Conservation (phyloP, 768 basidiomycete genomes). For the Suillus decipiens region DNA sequence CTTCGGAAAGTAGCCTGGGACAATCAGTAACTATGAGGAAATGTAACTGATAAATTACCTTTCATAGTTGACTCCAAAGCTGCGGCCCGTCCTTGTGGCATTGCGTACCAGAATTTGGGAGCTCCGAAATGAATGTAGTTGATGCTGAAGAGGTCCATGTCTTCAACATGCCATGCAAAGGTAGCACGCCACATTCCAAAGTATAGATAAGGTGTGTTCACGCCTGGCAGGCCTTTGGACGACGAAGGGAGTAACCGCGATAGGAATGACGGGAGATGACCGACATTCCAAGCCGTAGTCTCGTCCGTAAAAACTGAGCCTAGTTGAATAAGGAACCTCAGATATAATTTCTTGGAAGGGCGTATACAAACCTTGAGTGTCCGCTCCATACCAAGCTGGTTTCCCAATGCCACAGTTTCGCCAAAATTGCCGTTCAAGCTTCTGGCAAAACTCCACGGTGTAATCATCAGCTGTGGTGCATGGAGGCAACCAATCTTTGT, state of each 20-base stretch:
- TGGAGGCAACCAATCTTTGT: slow-evolving; percentile 76
- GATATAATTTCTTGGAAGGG: background rate
- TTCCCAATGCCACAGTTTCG: slow-evolving; percentile 85
- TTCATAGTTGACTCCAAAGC: slow-evolving; percentile 90
- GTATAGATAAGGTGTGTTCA: slow-evolving; percentile 96
- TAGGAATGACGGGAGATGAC: slow-evolving; percentile 81
- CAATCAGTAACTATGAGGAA: slow-evolving; percentile 12
- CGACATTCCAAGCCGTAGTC: slow-evolving; percentile 93
- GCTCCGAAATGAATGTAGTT: slow-evolving; percentile 99
- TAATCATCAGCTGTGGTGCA: slow-evolving; percentile 77
- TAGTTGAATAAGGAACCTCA: slow-evolving; percentile 23
- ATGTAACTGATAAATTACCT: slow-evolving; percentile 45
- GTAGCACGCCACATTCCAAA: slow-evolving; percentile 99
- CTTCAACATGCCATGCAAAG: slow-evolving; percentile 99
- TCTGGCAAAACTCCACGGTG: slow-evolving; percentile 83
- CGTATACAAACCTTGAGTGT: slow-evolving; percentile 73
- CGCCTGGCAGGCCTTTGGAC: slow-evolving; percentile 80
- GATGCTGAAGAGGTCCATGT: slow-evolving; percentile 99
- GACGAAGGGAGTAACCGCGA: slow-evolving; percentile 73
- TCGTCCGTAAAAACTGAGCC: slow-evolving; percentile 73
- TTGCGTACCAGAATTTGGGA: slow-evolving; percentile 95
- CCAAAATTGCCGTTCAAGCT: slow-evolving; percentile 91
- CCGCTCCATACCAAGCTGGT: slow-evolving; percentile 98
- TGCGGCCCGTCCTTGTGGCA: slow-evolving; percentile 82
- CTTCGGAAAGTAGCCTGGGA: slow-evolving; percentile 82